Base-by-base conservation (phyloP, 768 basidiomycete genomes). In the Naganishia onofrii region DNA sequence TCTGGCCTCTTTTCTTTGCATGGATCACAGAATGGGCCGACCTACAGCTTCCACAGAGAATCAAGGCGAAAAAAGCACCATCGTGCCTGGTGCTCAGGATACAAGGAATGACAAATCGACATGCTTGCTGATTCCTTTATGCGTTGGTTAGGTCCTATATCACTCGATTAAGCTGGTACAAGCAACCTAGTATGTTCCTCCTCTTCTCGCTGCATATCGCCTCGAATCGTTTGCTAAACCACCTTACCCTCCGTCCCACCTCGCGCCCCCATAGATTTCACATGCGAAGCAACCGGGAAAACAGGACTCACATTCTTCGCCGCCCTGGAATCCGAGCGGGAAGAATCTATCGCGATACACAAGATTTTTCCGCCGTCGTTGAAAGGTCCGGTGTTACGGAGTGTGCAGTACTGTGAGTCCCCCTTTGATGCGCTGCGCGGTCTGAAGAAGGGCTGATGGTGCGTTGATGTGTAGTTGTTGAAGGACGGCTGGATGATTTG, bases 331-430 rank as follows among this genome's bases (percentile, higher is more conserved):
- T 93, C 91, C 69, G 96, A 99, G 82, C 87, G 86, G 70, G 88
- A 88, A 75, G 96, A 98, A 82, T 91, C 91, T 36, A 85, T 89
- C 68, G 90, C 89, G 32, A 86, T 97, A 81, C 93, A 98, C 79
- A 86, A 89, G 53, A 86, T 92, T 76, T 97, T 99, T 82, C 92
- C 95, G 19, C 89, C 92, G 79, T 88, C 88, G 71, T 88, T 99
- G 76, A 98, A 98, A 81, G 87, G 90, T 70, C 89, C 92, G 56
- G 88, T 98, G 65, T 88, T 99, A 73, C 89, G 86, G 76, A 89
- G 91, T 23, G 93, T 96, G 69, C 96, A 99, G 85, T 98, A 92
- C 88, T 94, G 95, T 98, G 81, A 74, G 94, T 89, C 70, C 32
- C 75, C 65, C 75, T 74, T 23, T 13, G 71, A 10, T 69, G 73